Conservation (phyloP, 345 rosid species). For the Chamaenerion angustifolium region DNA sequence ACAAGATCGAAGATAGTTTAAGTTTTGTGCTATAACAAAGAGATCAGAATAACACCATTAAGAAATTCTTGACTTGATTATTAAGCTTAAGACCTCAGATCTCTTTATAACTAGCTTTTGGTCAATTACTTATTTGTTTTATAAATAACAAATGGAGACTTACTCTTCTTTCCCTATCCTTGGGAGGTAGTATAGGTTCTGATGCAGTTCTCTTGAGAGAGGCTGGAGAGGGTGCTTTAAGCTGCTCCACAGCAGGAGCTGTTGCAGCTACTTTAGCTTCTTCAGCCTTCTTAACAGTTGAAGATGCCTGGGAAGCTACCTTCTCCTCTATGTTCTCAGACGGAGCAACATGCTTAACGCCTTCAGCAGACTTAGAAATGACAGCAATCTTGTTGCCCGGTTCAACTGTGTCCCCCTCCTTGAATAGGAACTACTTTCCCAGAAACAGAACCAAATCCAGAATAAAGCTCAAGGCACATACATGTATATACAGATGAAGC, state of each 20-base stretch:
- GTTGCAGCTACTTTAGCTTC: conserved; percentile 32
- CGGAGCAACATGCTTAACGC: conserved; percentile 62
- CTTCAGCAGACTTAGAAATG: conserved; percentile 79
- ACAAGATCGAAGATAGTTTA: too few species aligned
- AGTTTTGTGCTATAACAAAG: too few species aligned
- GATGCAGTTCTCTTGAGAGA: conserved; percentile 52
- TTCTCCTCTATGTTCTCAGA: conserved; percentile 43
- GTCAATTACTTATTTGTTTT: neutral
- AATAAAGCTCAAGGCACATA: neutral
- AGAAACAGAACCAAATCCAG: neutral
- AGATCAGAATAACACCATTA: too few species aligned
- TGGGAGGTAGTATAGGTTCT: conserved; percentile 97
- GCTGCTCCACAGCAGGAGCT: conserved; percentile 27
- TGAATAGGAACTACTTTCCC: conserved; percentile 54
- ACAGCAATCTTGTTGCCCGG: conserved; percentile 79
- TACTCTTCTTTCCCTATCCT: conserved; percentile 96
- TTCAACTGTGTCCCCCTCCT: conserved; percentile 96
- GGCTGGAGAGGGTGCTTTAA: conserved; percentile 34
- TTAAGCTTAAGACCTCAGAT: too few species aligned
- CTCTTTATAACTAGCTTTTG: too few species aligned
- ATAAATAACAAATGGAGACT: conserved; percentile 9
- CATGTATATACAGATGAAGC: neutral
- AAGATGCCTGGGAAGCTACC: conserved; percentile 30
- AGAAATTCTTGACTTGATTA: too few species aligned
- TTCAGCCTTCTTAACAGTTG: conserved; percentile 20